Evolutionary conservation across 2,329 filamentous ascomycete species (phyloP).

Genomic region (Coniochaeta hoffmannii): DNA sequence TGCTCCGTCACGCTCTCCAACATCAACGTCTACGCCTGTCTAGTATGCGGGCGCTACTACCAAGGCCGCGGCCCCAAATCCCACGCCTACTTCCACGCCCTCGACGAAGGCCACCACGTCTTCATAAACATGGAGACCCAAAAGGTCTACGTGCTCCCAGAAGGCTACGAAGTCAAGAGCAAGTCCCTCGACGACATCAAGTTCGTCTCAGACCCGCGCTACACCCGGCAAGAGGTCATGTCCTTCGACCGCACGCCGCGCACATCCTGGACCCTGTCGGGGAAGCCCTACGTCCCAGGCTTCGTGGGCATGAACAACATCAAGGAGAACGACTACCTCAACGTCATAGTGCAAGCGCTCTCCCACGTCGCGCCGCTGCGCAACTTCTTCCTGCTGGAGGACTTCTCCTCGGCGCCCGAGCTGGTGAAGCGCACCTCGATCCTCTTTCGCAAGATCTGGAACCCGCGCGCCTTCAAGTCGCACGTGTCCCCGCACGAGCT

Average conservation of each 20-base stretch:
- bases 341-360: constrained; percentile 86
- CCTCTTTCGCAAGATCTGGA: constrained; percentile 95
- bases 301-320: constrained; percentile 99
- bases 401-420: constrained; percentile 66
- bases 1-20: constrained; percentile 95
- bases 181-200: constrained; percentile 97
- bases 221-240: constrained; percentile 72
- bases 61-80: constrained; percentile 90
- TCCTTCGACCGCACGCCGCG: constrained; percentile 63
- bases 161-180: constrained; percentile 94
- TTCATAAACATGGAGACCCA: constrained; percentile 97
- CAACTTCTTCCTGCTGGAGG: constrained; percentile 85
- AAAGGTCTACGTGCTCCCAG: constrained; percentile 84
- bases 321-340: constrained; percentile 98
- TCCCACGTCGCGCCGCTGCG: constrained; percentile 83
- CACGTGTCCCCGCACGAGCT: constrained; percentile 97
- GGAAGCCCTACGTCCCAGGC: constrained; percentile 82
- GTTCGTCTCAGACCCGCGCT: constrained; percentile 88
- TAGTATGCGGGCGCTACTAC: constrained; percentile 97
- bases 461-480: constrained; percentile 88
- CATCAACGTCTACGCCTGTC: constrained; percentile 96
- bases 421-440: constrained; percentile 83
- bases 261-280: constrained; percentile 67
- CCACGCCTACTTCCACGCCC: constrained; percentile 93
- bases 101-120: constrained; percentile 93